Percentiles rank a stretch among this genome's conserved stretches.
phyloP scores from a whole-genome alignment of 805 yeast genomes.

The Yarrowia deformans region DNA sequence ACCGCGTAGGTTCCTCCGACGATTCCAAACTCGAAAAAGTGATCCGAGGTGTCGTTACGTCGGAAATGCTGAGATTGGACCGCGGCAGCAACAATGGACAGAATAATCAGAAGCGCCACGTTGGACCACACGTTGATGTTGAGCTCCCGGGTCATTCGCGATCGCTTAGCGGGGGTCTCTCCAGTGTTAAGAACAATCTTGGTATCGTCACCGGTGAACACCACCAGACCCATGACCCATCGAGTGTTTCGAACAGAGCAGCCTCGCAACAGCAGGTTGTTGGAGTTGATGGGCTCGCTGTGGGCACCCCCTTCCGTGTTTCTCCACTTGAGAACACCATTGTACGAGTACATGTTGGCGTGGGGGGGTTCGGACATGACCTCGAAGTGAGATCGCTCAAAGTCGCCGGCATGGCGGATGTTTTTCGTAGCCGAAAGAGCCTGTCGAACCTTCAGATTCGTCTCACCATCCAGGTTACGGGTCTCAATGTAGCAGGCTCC shows the following conservation, averaged over 20 bases:
- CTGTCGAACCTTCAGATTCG: conserved; percentile 70
- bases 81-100: conserved; percentile 75
- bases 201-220: conserved; percentile 77
- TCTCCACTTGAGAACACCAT: conserved; percentile 68
- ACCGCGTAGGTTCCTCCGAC: conserved; percentile 67
- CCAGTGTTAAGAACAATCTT: conserved; percentile 85
- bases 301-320: neutral
- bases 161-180: conserved; percentile 75
- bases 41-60: conserved; percentile 55
- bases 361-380: conserved; percentile 76
- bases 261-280: conserved; percentile 75
- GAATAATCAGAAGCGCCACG: conserved; percentile 64
- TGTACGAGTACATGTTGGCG: conserved; percentile 66
- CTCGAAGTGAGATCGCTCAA: conserved; percentile 63
- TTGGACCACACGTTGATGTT: conserved; percentile 72
- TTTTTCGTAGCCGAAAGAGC: conserved; percentile 66
- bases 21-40: conserved; percentile 68
- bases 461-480: conserved; percentile 77
- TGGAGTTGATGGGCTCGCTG: conserved; percentile 66
- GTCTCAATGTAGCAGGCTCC: conserved; percentile 75
- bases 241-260: conserved; percentile 75
- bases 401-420: conserved; percentile 64
- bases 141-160: conserved; percentile 71
- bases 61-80: conserved; percentile 71
- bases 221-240: conserved; percentile 76